A percentile compares a stretch with the other conserved stretches of the same genome.
These are phyloP conservation scores for Solanum virginianum DNA, from an alignment of 257 asterid species.

Conservation along the genomic window DNA sequence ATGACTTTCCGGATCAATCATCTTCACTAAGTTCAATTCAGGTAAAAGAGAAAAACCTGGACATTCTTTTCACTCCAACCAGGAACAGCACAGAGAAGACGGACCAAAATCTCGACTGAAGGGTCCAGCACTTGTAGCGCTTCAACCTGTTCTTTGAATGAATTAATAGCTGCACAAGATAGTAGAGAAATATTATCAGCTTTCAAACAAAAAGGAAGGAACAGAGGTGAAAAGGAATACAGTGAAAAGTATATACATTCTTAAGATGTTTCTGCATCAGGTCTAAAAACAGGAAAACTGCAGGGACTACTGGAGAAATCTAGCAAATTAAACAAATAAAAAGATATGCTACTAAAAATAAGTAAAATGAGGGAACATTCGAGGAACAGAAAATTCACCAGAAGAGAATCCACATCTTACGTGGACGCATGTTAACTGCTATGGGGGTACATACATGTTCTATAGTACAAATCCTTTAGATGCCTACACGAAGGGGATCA, in stretches of 20 bases:
- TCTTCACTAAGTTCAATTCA: not conserved
- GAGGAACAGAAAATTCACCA: not conserved
- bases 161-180: slow-evolving; percentile 64
- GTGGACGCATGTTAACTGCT: not conserved
- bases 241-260: not conserved
- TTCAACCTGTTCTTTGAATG: slow-evolving; percentile 89
- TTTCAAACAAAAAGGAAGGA: not conserved
- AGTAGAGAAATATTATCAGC: not conserved
- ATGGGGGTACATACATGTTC: not conserved
- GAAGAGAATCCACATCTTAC: not conserved
- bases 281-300: not conserved
- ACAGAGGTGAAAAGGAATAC: not conserved
- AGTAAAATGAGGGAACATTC: not conserved
- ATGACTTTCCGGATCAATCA: not conserved
- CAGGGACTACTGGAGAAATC: not conserved
- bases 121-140: slow-evolving; percentile 43
- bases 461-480: not conserved
- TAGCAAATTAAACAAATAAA: not conserved
- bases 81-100: slow-evolving; percentile 81
- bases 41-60: slow-evolving; percentile 46
- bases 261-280: not conserved
- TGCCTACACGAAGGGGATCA: not conserved
- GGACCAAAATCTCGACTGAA: slow-evolving; percentile 79
- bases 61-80: slow-evolving; percentile 99
- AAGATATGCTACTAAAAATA: not conserved